phyloP scores from a whole-genome alignment of 768 basidiomycete species.

The Trametes punicea region DNA sequence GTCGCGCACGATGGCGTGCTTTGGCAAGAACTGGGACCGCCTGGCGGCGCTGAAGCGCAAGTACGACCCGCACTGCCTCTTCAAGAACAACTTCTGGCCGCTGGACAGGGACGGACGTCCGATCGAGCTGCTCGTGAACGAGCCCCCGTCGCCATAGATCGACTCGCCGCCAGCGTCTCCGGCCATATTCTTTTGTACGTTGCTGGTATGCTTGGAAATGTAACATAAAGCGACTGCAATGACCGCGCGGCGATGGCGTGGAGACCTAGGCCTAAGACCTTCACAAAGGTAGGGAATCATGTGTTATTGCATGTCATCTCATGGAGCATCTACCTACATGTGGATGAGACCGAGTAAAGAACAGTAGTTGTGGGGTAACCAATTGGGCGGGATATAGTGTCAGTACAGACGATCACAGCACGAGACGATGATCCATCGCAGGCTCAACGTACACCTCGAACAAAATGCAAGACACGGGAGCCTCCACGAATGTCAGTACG shows the following conservation, averaged over 20 bases:
- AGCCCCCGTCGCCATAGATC: conserved; percentile 40
- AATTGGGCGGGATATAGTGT: conserved; percentile 12
- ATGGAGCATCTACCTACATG: conserved; percentile 5
- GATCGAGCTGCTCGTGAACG: conserved; percentile 58
- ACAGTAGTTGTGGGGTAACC: conserved; percentile 5
- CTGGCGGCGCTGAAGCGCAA: conserved; percentile 66
- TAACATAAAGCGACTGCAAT: no score
- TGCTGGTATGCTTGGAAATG: no score
- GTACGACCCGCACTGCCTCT: conserved; percentile 76
- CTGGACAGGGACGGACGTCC: conserved; percentile 51
- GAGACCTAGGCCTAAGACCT: no score
- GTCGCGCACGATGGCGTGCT: conserved; percentile 60
- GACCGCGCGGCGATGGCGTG: no score
- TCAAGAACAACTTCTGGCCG: conserved; percentile 82
- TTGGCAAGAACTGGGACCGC: conserved; percentile 71
- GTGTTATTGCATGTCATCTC: not conserved
- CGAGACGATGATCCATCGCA: conserved; percentile 12
- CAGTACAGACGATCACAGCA: conserved; percentile 1
- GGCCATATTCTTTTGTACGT: no score
- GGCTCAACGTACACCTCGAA: conserved; percentile 15
- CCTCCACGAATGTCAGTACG: conserved; percentile 10
- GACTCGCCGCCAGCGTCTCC: no score
- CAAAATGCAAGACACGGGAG: conserved; percentile 13
- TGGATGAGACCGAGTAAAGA: not conserved
- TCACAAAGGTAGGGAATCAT: not conserved